Percentiles rank a stretch among this genome's conserved stretches.
Evolutionary conservation across 2,329 filamentous ascomycete species (phyloP).

Genomic region (Ophidiomyces ophidiicola): DNA sequence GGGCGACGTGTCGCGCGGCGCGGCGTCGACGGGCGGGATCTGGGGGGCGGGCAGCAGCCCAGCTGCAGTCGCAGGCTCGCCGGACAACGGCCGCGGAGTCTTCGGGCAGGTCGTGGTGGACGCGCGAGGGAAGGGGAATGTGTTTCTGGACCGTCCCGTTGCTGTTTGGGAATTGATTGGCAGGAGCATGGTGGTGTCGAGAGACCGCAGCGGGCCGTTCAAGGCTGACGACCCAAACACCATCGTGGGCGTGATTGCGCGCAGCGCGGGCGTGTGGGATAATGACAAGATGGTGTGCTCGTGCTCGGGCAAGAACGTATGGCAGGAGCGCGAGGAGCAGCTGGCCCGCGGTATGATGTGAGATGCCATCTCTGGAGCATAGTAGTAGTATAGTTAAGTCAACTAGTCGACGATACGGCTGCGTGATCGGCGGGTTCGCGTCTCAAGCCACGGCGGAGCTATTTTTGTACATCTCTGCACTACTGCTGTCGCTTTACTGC

Average conservation of each 20-base stretch:
- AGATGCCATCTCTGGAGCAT: not conserved
- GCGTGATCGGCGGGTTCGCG: not conserved
- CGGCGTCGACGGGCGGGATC: slow-evolving; percentile 67
- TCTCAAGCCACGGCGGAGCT: slow-evolving; percentile 2
- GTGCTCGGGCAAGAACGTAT: slow-evolving; percentile 93
- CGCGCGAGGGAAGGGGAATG: slow-evolving; percentile 60
- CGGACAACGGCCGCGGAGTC: slow-evolving; percentile 44
- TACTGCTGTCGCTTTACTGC: too few relatives aligned
- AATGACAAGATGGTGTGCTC: slow-evolving; percentile 98
- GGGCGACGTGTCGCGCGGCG: slow-evolving; percentile 75
- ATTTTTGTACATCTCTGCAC: too few relatives aligned
- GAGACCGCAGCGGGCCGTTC: slow-evolving; percentile 47
- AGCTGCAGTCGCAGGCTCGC: slow-evolving; percentile 17
- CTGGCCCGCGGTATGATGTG: slow-evolving; percentile 80
- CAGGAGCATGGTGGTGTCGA: slow-evolving; percentile 75
- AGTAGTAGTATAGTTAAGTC: not conserved
- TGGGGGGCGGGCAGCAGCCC: slow-evolving; percentile 63
- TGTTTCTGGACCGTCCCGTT: slow-evolving; percentile 69
- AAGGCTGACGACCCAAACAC: slow-evolving; percentile 69
- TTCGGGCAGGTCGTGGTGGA: slow-evolving; percentile 68
- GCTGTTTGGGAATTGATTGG: slow-evolving; percentile 96
- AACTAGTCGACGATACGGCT: not conserved
- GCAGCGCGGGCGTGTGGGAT: slow-evolving; percentile 96
- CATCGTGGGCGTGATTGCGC: slow-evolving; percentile 81
- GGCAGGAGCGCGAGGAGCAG: slow-evolving; percentile 91